Evolutionary conservation across 495 filamentous ascomycete species (phyloP).

Genomic region (Hypomontagnella submonticulosa): DNA sequence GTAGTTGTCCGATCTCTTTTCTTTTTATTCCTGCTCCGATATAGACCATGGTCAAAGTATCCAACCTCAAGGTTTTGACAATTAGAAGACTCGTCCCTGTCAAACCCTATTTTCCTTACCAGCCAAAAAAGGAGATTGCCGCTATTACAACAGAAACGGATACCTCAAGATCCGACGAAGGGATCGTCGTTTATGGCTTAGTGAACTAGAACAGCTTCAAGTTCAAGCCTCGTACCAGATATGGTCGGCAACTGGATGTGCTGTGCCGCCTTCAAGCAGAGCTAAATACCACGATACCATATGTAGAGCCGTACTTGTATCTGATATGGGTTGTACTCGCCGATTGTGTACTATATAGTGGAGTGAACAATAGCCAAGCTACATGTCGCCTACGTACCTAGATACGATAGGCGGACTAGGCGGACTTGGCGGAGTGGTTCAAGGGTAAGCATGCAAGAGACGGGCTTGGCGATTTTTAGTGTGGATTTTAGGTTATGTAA

Average conservation of each 20-base stretch:
- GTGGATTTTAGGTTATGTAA: conserved; percentile 44
- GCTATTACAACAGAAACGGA: conserved; percentile 31
- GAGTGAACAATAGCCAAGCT: conserved; percentile 32
- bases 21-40: no score
- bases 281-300: conserved; percentile 2
- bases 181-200: conserved; percentile 30
- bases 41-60: no score
- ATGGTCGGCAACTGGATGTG: conserved; percentile 18
- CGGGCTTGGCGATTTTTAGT: conserved; percentile 46
- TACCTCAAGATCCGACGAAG: conserved; percentile 35
- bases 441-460: conserved; percentile 42
- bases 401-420: conserved; percentile 26
- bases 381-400: conserved; percentile 30
- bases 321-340: conserved; percentile 28
- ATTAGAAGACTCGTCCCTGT: conserved; percentile 9
- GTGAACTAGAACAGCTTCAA: conserved; percentile 25
- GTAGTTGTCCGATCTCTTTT: no score
- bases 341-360: conserved; percentile 28
- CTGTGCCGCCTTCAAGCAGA: conserved; percentile 31
- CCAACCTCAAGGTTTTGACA: conserved; percentile 18
- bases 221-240: conserved; percentile 34
- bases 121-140: conserved; percentile 17
- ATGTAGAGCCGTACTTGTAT: conserved; percentile 11
- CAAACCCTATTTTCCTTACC: conserved; percentile 5
- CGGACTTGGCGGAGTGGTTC: not conserved